phyloP scores from a whole-genome alignment of 352 stramenopile species.

The Phytopythium oedochilum region DNA sequence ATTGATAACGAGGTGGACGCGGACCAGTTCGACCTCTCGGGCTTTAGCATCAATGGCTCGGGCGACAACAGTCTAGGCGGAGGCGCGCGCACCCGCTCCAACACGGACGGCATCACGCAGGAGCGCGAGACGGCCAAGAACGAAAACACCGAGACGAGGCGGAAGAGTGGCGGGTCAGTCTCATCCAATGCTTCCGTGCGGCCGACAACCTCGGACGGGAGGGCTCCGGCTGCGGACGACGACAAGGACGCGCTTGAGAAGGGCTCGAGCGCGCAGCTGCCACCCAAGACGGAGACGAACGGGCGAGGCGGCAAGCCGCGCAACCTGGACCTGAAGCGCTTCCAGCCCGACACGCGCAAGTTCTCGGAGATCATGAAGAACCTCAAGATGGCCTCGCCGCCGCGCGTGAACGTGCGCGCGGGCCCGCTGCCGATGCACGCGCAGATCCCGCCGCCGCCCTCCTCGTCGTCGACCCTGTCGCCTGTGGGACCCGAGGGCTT shows the following conservation, averaged over 20 bases:
- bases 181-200: conserved; percentile 4
- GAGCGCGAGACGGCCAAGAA: conserved; percentile 22
- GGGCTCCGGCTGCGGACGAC: not conserved
- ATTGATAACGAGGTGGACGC: conserved; percentile 87
- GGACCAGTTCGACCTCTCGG: conserved; percentile 66
- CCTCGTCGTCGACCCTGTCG: conserved; percentile 17
- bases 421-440: conserved; percentile 10
- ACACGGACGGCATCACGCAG: conserved; percentile 9
- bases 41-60: conserved; percentile 22
- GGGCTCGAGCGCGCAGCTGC: not conserved
- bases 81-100: conserved; percentile 6
- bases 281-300: not conserved
- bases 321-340: conserved; percentile 68
- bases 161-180: conserved; percentile 15
- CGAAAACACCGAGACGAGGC: conserved; percentile 21
- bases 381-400: conserved; percentile 50
- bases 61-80: conserved; percentile 1
- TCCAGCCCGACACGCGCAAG: conserved; percentile 65
- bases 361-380: conserved; percentile 75
- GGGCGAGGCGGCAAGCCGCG: conserved; percentile 19
- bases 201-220: not conserved
- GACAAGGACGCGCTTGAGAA: not conserved
- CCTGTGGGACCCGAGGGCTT: conserved; percentile 25
- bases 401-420: conserved; percentile 17
- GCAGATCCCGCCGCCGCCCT: conserved; percentile 21